phyloP scores from a whole-genome alignment of 768 basidiomycete genomes.

The Pleurotus platypus region DNA sequence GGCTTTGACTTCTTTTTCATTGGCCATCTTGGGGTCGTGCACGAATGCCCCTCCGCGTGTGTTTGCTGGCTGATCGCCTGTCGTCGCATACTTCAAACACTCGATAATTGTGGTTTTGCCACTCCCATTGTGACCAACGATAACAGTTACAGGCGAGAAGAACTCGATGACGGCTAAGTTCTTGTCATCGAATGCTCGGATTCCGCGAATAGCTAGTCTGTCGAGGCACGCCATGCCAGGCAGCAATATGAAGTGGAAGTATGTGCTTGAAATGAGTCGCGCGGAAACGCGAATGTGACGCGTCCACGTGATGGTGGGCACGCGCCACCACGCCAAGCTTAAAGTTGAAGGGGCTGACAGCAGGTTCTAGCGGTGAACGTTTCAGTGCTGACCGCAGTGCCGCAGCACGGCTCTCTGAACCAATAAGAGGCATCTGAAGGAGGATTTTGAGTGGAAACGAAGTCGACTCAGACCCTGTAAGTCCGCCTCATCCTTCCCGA shows the following conservation, averaged over 20 bases:
- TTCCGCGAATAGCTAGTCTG: conserved; percentile 92
- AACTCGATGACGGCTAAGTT: conserved; percentile 92
- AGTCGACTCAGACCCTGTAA: too few species aligned
- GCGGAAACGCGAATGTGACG: not conserved
- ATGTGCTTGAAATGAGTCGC: not conserved
- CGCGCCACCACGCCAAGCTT: too few species aligned
- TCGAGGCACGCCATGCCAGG: conserved; percentile 72
- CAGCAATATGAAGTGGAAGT: not conserved
- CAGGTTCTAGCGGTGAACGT: not conserved
- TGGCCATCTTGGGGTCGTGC: conserved; percentile 99
- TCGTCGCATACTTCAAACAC: conserved; percentile 98
- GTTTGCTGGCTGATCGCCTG: conserved; percentile 96
- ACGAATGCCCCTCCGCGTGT: conserved; percentile 98
- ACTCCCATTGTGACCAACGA: conserved; percentile 97
- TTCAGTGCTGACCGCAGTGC: not conserved
- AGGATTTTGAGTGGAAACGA: too few species aligned
- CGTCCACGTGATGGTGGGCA: not conserved
- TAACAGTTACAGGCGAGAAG: conserved; percentile 96
- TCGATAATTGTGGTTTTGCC: conserved; percentile 99
- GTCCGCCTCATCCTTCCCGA: too few species aligned
- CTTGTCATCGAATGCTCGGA: conserved; percentile 96
- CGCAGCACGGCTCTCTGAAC: not conserved
- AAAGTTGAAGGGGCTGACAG: too few species aligned
- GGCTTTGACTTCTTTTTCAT: conserved; percentile 98
- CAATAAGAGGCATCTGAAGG: too few species aligned